Evolutionary conservation across 345 rosid genomes (phyloP), one percentile per base, ranked within the genome.

Genomic region (Dimocarpus longan): DNA sequence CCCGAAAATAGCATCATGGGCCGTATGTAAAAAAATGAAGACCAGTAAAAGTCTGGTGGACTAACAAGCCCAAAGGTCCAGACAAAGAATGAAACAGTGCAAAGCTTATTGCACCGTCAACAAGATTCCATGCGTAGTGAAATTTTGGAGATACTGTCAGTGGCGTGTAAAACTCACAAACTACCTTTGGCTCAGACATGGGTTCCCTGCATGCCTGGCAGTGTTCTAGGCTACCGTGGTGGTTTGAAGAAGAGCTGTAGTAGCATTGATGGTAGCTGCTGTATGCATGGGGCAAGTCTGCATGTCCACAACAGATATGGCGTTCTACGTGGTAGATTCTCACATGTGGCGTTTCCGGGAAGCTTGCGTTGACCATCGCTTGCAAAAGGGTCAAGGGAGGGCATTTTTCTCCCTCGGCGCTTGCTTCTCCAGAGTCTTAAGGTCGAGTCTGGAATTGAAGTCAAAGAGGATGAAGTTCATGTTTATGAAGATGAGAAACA

Each of bases 101-200:
- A 32, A 32, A 32, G 37, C 37, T 3, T 32, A 32, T 32, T 3
- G 4, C 37, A 32, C 37, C 37, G 37, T 32, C 37, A 32, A 32
- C 37, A 32, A 32, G 4, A 32, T 32, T 32, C 37, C 37, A 32
- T 32, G 37, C 37, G 37, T 32, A 32, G 37, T 66, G 98, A 93
- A 78, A 95, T 95, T 82, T 84, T 92, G 82, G 98, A 95, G 95
- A 91, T 95, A 81, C 79, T 92, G 81, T 89, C 98, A 1, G 91
- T 88, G 78, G 88, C 88, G 8, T 93, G 99, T 24, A 98, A 95
- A 86, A 90, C 93, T 19, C 87, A 92, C 80, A 93, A 93, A 78
- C 84, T 95, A 48, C 98, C 98, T 77, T 74, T 95, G 89, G 99
- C 99, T 80, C 99, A 95, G 89, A 95, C 99, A 46, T 95, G 99